Evolutionary conservation across 2,329 filamentous ascomycete species (phyloP).

Genomic region (Ceratocystis colombiana): DNA sequence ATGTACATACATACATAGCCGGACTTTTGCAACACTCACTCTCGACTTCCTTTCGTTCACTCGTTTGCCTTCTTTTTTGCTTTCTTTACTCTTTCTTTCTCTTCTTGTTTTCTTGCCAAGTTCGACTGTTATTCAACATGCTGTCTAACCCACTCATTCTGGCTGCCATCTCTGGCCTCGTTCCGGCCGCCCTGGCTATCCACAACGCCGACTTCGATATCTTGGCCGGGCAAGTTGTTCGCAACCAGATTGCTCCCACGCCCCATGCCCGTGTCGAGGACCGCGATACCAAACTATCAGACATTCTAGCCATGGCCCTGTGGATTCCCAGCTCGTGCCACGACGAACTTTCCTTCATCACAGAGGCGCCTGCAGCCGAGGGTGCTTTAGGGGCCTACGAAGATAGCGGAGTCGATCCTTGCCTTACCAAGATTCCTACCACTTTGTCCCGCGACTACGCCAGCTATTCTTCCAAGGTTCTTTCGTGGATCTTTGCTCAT

Average conservation of each 20-base stretch:
- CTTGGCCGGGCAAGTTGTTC: neutral
- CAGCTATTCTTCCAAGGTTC: neutral
- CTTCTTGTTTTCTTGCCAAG: neutral
- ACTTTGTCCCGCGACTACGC: neutral
- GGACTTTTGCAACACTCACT: neutral
- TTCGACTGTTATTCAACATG: neutral
- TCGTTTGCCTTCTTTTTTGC: neutral
- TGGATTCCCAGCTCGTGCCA: constrained; percentile 9
- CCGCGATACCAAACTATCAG: neutral
- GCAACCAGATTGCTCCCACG: neutral
- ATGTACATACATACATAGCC: neutral
- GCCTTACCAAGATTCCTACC: neutral
- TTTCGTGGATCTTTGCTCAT: neutral
- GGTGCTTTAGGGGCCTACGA: neutral
- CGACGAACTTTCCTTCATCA: constrained; percentile 5
- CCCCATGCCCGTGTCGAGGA: neutral
- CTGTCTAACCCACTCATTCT: constrained; percentile 5
- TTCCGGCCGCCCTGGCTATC: neutral
- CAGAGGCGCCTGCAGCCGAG: neutral
- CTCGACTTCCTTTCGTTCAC: neutral
- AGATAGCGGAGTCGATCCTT: constrained; percentile 2
- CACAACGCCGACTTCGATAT: neutral
- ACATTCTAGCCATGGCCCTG: neutral
- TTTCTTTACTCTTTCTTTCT: neutral
- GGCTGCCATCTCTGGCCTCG: constrained; percentile 6